Evolutionary conservation across 2,329 filamentous ascomycete genomes (phyloP).

Genomic region (Fusarium euwallaceae): DNA sequence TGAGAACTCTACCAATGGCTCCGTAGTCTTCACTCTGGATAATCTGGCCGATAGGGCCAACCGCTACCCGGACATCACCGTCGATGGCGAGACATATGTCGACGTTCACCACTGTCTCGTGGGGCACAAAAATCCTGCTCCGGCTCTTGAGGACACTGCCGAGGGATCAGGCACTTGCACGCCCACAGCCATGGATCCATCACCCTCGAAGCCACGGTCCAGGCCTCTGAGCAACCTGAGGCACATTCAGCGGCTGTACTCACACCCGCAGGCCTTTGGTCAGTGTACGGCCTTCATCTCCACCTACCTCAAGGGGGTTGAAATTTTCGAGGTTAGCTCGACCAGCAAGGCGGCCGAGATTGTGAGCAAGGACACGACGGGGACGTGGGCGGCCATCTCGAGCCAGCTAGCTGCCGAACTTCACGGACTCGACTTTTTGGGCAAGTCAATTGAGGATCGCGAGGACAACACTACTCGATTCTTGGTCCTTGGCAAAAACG

Average conservation of each 20-base stretch:
- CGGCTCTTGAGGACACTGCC: constrained; percentile 45
- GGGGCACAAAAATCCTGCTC: constrained; percentile 59
- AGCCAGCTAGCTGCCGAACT: constrained; percentile 79
- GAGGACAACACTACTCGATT: constrained; percentile 85
- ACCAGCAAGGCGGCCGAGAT: constrained; percentile 89
- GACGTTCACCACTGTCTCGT: constrained; percentile 90
- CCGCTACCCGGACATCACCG: constrained; percentile 75
- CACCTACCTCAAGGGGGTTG: constrained; percentile 77
- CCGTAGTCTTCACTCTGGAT: constrained; percentile 90
- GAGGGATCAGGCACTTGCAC: constrained; percentile 62
- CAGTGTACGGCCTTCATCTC: constrained; percentile 86
- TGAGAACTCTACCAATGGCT: constrained; percentile 96
- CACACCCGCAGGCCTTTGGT: constrained; percentile 94
- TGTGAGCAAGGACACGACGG: constrained; percentile 69
- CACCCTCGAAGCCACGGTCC: constrained; percentile 59
- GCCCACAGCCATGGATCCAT: constrained; percentile 62
- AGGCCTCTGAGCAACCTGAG: constrained; percentile 65
- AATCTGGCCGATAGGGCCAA: constrained; percentile 81
- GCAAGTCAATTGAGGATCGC: constrained; percentile 77
- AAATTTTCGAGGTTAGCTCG: constrained; percentile 85
- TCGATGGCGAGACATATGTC: constrained; percentile 88
- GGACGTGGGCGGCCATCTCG: constrained; percentile 81
- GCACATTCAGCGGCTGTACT: constrained; percentile 83
- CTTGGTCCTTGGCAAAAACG: constrained; percentile 69
- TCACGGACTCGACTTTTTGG: constrained; percentile 77